These are phyloP conservation scores for Neoboletus subvelutipes DNA, from an alignment of 768 basidiomycete species.

Conservation along the genomic window DNA sequence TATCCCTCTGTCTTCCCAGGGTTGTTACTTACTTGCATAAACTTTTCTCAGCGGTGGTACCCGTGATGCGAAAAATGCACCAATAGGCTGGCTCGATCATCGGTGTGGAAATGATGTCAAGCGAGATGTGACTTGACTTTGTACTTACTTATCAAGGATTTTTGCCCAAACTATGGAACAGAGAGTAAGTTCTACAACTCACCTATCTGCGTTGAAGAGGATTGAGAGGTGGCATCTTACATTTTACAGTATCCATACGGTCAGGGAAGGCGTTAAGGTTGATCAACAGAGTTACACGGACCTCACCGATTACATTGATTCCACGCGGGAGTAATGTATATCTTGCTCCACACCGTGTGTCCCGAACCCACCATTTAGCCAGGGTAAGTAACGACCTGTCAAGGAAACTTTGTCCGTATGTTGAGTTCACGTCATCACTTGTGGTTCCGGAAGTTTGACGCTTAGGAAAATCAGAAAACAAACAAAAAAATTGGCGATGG, in stretches of 20 bases:
- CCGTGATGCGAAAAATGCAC: background rate
- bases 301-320: background rate
- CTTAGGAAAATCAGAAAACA: background rate
- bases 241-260: background rate
- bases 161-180: background rate
- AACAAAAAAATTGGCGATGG: background rate
- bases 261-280: background rate
- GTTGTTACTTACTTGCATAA: too few relatives aligned
- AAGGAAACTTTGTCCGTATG: background rate
- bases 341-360: conserved; percentile 18
- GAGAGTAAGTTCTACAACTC: background rate
- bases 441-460: background rate
- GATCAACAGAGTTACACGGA: background rate
- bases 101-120: background rate
- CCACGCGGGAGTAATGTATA: background rate
- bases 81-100: background rate
- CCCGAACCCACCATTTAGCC: background rate
- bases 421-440: conserved; percentile 8
- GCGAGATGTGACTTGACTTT: background rate
- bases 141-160: background rate
- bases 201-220: background rate
- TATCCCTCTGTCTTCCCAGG: background rate
- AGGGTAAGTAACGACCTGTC: conserved; percentile 13
- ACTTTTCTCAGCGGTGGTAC: too few relatives aligned
- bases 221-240: background rate